Conservation (phyloP, 305 asterid genomes). For the Fraxinus xanthoxyloides region DNA sequence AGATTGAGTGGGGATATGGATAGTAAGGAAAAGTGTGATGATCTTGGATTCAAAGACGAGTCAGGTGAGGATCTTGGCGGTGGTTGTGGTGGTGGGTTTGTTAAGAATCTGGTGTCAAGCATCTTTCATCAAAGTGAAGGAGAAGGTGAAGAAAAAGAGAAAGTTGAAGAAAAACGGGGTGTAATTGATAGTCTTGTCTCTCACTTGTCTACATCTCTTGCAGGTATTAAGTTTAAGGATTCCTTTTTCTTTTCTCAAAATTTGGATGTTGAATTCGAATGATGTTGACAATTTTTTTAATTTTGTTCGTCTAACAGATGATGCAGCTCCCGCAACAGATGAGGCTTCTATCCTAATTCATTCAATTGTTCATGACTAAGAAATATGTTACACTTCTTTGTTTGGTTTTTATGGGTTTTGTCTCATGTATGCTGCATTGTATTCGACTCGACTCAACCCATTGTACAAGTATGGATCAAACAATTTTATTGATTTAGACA, state of each 20-base stretch:
- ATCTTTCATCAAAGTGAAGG: conserved; percentile 28
- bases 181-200: conserved; percentile 41
- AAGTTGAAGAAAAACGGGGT: conserved; percentile 20
- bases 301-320: conserved; percentile 31
- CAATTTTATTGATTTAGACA: too few relatives aligned
- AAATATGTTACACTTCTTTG: neutral
- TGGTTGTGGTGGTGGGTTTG: conserved; percentile 23
- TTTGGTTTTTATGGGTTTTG: too few relatives aligned
- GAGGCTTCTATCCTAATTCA: conserved; percentile 78
- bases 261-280: neutral
- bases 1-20: neutral
- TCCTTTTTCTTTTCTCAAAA: neutral
- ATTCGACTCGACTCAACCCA: neutral
- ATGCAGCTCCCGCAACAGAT: conserved; percentile 51
- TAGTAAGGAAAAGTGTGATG: neutral
- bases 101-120: conserved; percentile 29
- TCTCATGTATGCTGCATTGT: neutral
- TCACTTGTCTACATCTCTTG: conserved; percentile 41
- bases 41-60: neutral
- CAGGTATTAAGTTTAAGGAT: conserved; percentile 30
- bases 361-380: conserved; percentile 67
- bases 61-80: neutral
- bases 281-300: neutral
- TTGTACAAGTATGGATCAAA: neutral
- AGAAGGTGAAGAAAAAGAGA: neutral